Conservation (phyloP, 768 basidiomycete species). For the Russula ochroleuca region DNA sequence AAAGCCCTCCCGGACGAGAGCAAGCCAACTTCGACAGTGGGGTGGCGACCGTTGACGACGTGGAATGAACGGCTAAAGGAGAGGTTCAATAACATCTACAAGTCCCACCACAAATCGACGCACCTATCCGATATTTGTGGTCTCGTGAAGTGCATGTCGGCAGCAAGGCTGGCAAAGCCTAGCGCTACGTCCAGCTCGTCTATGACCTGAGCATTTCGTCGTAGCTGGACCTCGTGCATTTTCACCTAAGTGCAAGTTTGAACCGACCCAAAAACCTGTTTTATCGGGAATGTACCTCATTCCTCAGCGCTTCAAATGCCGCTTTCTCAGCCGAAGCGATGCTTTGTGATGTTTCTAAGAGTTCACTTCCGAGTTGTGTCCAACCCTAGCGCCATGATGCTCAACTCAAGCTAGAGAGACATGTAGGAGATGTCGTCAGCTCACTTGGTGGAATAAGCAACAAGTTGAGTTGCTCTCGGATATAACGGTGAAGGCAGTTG, state of each 20-base stretch:
- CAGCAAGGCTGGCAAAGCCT: constrained; percentile 76
- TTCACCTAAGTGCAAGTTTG: constrained; percentile 49
- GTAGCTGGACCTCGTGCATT: constrained; percentile 49
- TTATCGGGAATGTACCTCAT: constrained; percentile 46
- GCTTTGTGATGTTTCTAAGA: constrained; percentile 51
- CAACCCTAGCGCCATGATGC: constrained; percentile 50
- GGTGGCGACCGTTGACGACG: constrained; percentile 82
- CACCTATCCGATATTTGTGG: constrained; percentile 71
- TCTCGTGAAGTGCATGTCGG: constrained; percentile 69
- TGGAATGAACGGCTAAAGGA: constrained; percentile 43
- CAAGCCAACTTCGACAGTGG: constrained; percentile 87
- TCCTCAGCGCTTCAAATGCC: constrained; percentile 64
- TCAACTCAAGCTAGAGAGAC: constrained; percentile 6
- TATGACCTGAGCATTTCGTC: constrained; percentile 69
- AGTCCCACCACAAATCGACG: constrained; percentile 28
- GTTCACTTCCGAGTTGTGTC: constrained; percentile 67
- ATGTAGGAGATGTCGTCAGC: constrained; percentile 14
- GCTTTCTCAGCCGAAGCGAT: constrained; percentile 61
- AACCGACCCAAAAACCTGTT: not conserved
- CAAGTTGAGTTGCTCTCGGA: constrained; percentile 63
- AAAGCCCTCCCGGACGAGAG: constrained; percentile 70
- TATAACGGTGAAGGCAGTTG: constrained; percentile 52
- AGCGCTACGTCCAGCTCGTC: constrained; percentile 86
- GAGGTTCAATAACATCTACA: not conserved
- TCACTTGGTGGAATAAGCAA: constrained; percentile 62